Conservation (phyloP, 2,329 filamentous ascomycete genomes). For the Coniella vitis region DNA sequence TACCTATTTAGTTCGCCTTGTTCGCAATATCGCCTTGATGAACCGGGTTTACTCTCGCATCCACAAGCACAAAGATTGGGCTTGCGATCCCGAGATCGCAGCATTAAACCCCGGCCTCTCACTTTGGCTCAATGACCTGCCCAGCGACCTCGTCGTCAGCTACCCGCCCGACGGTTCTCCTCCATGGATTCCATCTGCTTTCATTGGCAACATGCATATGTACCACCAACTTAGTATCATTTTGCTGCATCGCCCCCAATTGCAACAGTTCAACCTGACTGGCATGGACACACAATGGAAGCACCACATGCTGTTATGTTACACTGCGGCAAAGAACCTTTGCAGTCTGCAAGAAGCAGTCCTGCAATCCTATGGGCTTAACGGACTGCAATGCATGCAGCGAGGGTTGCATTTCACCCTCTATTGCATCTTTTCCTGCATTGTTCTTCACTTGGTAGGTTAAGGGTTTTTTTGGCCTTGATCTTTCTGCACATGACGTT, state of each 20-base stretch:
- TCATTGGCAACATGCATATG: conserved; percentile 80
- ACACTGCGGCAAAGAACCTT: conserved; percentile 74
- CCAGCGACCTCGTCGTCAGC: conserved; percentile 67
- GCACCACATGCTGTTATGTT: conserved; percentile 79
- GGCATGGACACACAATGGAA: conserved; percentile 71
- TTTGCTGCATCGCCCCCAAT: conserved; percentile 79
- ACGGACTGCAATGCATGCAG: conserved; percentile 84
- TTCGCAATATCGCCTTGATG: conserved; percentile 71
- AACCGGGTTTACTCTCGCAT: conserved; percentile 68
- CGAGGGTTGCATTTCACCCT: conserved; percentile 92
- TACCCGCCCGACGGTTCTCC: conserved; percentile 73
- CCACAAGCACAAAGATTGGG: conserved; percentile 74
- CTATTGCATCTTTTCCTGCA: conserved; percentile 86
- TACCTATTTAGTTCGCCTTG: conserved; percentile 69
- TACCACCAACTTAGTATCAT: conserved; percentile 85
- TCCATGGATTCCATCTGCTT: conserved; percentile 81
- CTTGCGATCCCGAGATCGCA: conserved; percentile 74
- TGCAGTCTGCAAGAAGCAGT: conserved; percentile 84
- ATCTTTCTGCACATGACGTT: conserved; percentile 9
- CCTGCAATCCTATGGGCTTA: conserved; percentile 66
- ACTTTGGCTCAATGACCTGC: conserved; percentile 70
- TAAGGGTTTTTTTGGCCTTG: conserved; percentile 1
- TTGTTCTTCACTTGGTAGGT: conserved; percentile 86
- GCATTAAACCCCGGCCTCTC: conserved; percentile 71
- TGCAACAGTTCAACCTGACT: conserved; percentile 70